Percentiles rank a stretch among this genome's conserved stretches.
These are phyloP conservation scores for Solanum hybrid DNA, from an alignment of 305 asterid genomes.

Conservation along the genomic window DNA sequence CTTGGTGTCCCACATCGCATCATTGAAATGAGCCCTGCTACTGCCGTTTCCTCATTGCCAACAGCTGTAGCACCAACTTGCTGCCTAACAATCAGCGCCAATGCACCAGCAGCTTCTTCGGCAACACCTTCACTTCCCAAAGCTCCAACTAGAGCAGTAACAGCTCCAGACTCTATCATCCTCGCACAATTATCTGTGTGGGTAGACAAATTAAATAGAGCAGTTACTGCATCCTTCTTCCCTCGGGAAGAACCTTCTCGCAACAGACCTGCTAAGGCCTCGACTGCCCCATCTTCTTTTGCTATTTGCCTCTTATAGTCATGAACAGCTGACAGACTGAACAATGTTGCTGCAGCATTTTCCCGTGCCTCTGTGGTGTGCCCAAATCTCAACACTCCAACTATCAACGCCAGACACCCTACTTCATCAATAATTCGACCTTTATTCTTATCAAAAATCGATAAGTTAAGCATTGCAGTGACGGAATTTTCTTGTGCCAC, in stretches of 20 bases:
- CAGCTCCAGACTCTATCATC: conserved; percentile 76
- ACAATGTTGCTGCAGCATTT: conserved; percentile 90
- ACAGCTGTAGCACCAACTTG: conserved; percentile 71
- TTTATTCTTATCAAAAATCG: conserved; percentile 75
- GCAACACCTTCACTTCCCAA: conserved; percentile 55
- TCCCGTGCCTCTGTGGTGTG: conserved; percentile 76
- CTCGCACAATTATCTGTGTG: conserved; percentile 56
- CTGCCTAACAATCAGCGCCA: conserved; percentile 72
- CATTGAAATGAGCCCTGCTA: conserved; percentile 53
- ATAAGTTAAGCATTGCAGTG: conserved; percentile 79
- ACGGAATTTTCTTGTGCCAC: conserved; percentile 86
- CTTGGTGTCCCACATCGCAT: conserved; percentile 79
- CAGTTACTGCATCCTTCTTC: conserved; percentile 84
- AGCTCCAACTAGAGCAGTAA: conserved; percentile 52
- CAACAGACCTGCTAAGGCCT: conserved; percentile 55
- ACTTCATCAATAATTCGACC: conserved; percentile 66
- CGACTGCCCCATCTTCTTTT: conserved; percentile 58
- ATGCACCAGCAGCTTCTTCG: conserved; percentile 89
- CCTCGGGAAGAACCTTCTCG: conserved; percentile 73
- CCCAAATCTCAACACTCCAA: conserved; percentile 58
- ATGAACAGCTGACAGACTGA: conserved; percentile 95
- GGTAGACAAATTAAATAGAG: conserved; percentile 72
- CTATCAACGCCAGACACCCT: conserved; percentile 62
- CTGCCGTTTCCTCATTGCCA: conserved; percentile 52
- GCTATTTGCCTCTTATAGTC: conserved; percentile 70